phyloP scores from a whole-genome alignment of 208 protist genomes.

The Trypanosoma scelopori region DNA sequence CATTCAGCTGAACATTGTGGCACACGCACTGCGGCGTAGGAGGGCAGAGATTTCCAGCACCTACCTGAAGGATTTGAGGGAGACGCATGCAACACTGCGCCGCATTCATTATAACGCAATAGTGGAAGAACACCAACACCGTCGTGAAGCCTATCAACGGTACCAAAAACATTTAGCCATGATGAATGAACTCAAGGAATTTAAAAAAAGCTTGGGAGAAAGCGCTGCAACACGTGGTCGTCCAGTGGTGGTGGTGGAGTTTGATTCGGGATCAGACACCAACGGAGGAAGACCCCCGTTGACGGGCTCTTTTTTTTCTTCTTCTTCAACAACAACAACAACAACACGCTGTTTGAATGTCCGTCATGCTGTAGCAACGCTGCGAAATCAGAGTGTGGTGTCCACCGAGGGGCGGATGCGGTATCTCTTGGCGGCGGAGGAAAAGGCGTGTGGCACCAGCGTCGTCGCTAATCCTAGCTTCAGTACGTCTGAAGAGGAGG shows the following conservation, averaged over 20 bases:
- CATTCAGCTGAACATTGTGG: slow-evolving; percentile 5
- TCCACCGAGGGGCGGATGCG: slow-evolving; percentile 15
- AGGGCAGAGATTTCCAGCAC: neutral
- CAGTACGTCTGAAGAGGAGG: neutral
- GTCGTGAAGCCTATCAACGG: slow-evolving; percentile 3
- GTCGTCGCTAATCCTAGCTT: neutral
- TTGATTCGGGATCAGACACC: too few relatives aligned
- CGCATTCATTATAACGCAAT: slow-evolving; percentile 9
- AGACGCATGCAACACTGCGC: slow-evolving; percentile 1
- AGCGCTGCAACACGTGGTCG: neutral
- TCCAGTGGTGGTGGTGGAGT: neutral
- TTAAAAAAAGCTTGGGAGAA: slow-evolving; percentile 1
- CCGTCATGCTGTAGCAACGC: slow-evolving; percentile 24
- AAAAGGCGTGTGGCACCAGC: neutral
- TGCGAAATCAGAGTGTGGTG: slow-evolving; percentile 15
- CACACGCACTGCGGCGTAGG: neutral
- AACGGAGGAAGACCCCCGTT: too few relatives aligned
- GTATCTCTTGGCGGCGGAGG: slow-evolving; percentile 14
- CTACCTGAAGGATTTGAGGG: neutral
- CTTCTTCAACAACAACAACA: too few relatives aligned
- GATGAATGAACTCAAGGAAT: slow-evolving; percentile 1
- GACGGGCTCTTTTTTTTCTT: too few relatives aligned
- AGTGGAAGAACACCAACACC: neutral
- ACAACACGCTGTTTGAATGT: slow-evolving; percentile 20
- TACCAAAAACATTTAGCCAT: slow-evolving; percentile 1